Evolutionary conservation across 257 asterid species (phyloP).

Genomic region (Solanum peruvianum): DNA sequence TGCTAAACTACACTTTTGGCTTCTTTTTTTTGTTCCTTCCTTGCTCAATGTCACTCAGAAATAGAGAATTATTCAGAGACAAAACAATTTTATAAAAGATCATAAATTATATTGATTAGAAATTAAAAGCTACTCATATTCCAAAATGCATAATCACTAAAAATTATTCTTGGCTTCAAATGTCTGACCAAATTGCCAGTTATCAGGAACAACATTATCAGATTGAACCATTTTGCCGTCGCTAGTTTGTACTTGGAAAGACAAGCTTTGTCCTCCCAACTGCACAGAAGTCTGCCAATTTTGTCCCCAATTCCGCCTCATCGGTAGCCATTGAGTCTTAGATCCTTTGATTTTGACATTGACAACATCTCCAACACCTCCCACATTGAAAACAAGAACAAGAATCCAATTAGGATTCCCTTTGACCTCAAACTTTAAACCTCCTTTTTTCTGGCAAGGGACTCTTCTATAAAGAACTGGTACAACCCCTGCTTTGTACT

Average conservation of each 20-base stretch:
- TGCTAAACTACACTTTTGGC: background rate
- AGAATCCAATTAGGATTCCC: constrained; percentile 19
- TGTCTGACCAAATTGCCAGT: background rate
- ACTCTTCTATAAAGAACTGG: background rate
- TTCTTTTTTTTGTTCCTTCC: background rate
- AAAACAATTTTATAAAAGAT: background rate
- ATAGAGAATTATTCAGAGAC: background rate
- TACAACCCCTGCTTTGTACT: background rate
- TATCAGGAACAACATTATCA: background rate
- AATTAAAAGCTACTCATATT: background rate
- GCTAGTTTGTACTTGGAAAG: background rate
- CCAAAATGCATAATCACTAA: background rate
- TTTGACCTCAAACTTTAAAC: constrained; percentile 14
- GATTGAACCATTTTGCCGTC: background rate
- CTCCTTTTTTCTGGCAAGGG: background rate
- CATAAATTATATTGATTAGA: background rate
- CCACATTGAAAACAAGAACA: constrained; percentile 24
- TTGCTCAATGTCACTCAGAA: background rate
- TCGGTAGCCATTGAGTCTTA: constrained; percentile 1
- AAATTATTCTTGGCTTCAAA: background rate
- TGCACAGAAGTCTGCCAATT: constrained; percentile 6
- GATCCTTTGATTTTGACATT: constrained; percentile 9
- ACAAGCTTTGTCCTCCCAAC: background rate
- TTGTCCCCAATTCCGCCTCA: constrained; percentile 35
- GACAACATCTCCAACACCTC: constrained; percentile 25